Conservation (phyloP, 1,284 basidiomycete genomes). For the Ustilago curta region DNA sequence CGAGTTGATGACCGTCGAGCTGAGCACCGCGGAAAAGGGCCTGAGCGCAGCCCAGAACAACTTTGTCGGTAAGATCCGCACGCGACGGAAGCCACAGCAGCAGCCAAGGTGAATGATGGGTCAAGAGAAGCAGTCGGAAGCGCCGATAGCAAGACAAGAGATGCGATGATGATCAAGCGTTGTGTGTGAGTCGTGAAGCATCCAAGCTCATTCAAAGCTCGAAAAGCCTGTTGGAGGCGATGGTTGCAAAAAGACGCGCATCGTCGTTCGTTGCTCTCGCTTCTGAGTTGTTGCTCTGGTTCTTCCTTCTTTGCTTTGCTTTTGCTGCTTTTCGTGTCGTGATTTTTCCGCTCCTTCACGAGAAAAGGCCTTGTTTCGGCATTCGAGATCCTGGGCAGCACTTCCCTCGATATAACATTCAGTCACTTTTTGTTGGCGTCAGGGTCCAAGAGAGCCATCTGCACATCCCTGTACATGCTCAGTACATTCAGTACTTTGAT, state of each 20-base stretch:
- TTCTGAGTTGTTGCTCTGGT: neutral
- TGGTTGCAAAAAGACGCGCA: constrained; percentile 1
- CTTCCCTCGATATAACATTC: neutral
- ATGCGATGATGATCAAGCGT: neutral
- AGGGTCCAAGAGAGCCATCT: neutral
- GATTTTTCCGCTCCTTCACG: neutral
- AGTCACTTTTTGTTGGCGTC: neutral
- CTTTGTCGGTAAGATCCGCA: neutral
- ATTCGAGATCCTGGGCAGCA: neutral
- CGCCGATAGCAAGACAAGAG: neutral
- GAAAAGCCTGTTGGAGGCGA: constrained; percentile 1
- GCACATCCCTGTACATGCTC: no score
- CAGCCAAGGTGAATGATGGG: neutral
- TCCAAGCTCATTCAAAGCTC: neutral
- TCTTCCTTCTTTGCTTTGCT: constrained; percentile 3
- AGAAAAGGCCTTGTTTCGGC: neutral
- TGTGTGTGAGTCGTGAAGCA: neutral
- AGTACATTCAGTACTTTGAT: no score
- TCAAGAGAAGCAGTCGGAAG: neutral
- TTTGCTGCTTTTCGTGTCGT: constrained; percentile 4
- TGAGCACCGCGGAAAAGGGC: neutral
- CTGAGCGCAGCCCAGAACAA: neutral
- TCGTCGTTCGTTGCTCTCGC: neutral
- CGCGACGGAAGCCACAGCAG: neutral
- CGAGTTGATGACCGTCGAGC: neutral